A percentile compares a stretch with the other conserved stretches of the same genome.
phyloP scores from a whole-genome alignment of 1,284 basidiomycete genomes.

The Anthracocystis walkeri region DNA sequence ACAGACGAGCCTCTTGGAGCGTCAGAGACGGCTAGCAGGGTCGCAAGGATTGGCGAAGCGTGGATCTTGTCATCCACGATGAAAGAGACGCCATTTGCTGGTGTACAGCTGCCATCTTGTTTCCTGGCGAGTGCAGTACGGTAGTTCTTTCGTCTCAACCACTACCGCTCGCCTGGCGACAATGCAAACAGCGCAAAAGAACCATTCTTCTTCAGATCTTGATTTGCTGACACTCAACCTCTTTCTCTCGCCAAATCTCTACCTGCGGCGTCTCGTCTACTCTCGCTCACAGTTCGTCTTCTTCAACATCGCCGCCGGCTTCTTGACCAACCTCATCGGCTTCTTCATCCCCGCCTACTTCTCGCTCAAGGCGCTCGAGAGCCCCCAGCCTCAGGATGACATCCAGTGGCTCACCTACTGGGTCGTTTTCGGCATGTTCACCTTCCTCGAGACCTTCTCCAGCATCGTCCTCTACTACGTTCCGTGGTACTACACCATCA shows the following conservation, averaged over 20 bases:
- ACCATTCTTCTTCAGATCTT: too few relatives aligned
- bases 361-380: constrained; percentile 68
- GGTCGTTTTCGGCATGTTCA: constrained; percentile 69
- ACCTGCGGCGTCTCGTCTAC: not conserved
- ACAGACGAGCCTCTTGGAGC: not conserved
- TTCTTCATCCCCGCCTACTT: constrained; percentile 70
- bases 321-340: constrained; percentile 68
- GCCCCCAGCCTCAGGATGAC: constrained; percentile 68
- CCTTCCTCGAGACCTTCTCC: constrained; percentile 68
- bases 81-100: not conserved
- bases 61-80: not conserved
- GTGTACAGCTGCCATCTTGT: not conserved
- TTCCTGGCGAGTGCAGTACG: not conserved
- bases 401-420: constrained; percentile 70
- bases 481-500: constrained; percentile 85
- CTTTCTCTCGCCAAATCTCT: constrained; percentile 55
- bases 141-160: not conserved
- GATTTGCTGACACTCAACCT: not conserved
- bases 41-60: not conserved
- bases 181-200: not conserved
- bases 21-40: not conserved
- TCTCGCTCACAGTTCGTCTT: constrained; percentile 70
- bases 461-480: constrained; percentile 74
- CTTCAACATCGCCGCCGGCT: constrained; percentile 69
- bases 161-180: not conserved